Base-by-base conservation (phyloP, 805 yeast genomes). In the Cyberlindnera sargentensis region DNA sequence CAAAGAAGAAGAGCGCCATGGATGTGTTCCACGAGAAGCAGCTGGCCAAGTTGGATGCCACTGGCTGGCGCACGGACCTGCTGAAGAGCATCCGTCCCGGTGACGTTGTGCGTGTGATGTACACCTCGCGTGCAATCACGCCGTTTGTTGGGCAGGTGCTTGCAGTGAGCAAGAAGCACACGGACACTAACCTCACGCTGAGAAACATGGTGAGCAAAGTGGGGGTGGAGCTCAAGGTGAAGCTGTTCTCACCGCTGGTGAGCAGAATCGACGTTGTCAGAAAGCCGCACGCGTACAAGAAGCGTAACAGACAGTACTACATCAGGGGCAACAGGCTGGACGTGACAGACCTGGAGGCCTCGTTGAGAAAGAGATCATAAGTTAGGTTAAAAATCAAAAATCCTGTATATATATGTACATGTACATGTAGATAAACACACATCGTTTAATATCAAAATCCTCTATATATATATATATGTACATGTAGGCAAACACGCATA, bases 251-350 rank as follows among this genome's bases (percentile, higher is more conserved):
- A 48, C 96, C 97, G 6, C 70, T 78, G 43, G 73, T 93, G 44
- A 76, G 80, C 49, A 77, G 82, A 63, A 72, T 91, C 42, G 97
- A 90, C 64, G 63, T 89, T 34, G 64, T 91, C 48, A 75, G 84
- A 64, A 82, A 82, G 64, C 91, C 95, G 33, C 64, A 67, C 49
- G 76, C 75, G 58, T 81, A 87, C 64, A 78, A 84, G 71, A 71
- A 74, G 49, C 80, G 95, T 76, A 78, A 80, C 66, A 91, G 87
- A 72, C 91, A 88, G 56, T 90, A 83, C 73, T 93, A 87, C 66
- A 84, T 93, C 59, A 84, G 96, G 68, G 83, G 76, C 63, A 72
- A 82, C 41, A 80, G 78, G 58, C 67, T 80, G 62, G 95, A 86
- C 63, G 90, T 82, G 40, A 82, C 80, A 49, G 89, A 83, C 60